phyloP scores from a whole-genome alignment of 1,284 basidiomycete species.

The Tilletiopsis washingtonensis region DNA sequence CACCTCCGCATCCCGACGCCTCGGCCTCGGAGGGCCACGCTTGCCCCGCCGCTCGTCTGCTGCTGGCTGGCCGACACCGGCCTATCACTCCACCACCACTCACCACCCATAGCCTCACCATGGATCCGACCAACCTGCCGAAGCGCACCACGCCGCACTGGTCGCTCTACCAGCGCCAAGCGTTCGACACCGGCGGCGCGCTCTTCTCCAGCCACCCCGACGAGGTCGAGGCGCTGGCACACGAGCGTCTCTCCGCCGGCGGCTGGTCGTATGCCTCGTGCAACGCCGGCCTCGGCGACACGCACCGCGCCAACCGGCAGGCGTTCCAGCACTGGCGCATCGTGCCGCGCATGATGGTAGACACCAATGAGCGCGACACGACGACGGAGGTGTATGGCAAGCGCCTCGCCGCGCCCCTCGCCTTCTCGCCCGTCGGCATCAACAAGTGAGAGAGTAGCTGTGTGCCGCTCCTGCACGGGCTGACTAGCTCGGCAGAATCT shows the following conservation, averaged over 20 bases:
- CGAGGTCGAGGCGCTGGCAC: slow-evolving; percentile 53
- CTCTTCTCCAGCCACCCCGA: slow-evolving; percentile 50
- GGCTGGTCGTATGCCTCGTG: slow-evolving; percentile 57
- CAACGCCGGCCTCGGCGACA: slow-evolving; percentile 56
- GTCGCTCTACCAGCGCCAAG: slow-evolving; percentile 56
- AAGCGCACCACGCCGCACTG: slow-evolving; percentile 56
- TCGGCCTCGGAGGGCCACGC: too few species aligned
- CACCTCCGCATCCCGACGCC: too few species aligned
- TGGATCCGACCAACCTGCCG: slow-evolving; percentile 55
- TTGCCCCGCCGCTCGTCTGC: too few species aligned
- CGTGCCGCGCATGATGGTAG: slow-evolving; percentile 67
- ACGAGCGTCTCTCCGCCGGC: slow-evolving; percentile 54
- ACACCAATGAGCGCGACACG: slow-evolving; percentile 59
- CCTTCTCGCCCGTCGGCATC: slow-evolving; percentile 67
- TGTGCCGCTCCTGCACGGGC: not conserved
- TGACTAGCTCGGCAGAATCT: slow-evolving; percentile 48
- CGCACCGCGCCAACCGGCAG: slow-evolving; percentile 55
- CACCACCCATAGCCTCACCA: too few species aligned
- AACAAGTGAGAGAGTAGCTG: too few species aligned
- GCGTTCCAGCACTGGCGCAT: slow-evolving; percentile 46
- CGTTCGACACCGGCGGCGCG: slow-evolving; percentile 49
- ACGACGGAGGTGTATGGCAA: slow-evolving; percentile 61
- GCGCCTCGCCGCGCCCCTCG: slow-evolving; percentile 58
- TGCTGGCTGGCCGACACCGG: too few species aligned
- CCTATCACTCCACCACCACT: too few species aligned